Percentiles rank a stretch among this genome's conserved stretches.
Evolutionary conservation across 2,329 filamentous ascomycete species (phyloP).

Genomic region (Aphanocladium album): DNA sequence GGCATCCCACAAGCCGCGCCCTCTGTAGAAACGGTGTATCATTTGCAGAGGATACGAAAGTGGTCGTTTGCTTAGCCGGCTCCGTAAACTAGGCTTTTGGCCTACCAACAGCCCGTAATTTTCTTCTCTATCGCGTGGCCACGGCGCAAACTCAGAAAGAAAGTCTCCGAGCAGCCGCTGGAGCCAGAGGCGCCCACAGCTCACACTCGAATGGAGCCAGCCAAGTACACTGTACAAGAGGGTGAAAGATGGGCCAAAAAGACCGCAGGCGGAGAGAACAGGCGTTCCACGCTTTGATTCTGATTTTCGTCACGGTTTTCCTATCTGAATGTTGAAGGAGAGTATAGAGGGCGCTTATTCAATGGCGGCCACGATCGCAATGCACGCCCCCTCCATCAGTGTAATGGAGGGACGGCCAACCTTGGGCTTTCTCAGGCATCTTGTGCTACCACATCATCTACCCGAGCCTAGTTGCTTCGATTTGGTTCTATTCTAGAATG

Average conservation of each 20-base stretch:
- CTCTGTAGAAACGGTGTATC: neutral
- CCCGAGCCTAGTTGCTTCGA: no score
- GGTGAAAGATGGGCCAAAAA: neutral
- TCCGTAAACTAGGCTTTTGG: neutral
- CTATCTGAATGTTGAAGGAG: neutral
- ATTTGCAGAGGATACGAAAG: neutral
- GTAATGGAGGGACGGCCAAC: neutral
- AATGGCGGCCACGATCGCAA: neutral
- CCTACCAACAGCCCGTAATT: no score
- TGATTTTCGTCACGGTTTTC: neutral
- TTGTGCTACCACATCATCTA: constrained; percentile 4
- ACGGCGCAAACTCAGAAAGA: neutral
- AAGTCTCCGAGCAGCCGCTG: neutral
- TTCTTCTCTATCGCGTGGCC: no score
- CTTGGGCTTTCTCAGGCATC: no score
- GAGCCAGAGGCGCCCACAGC: neutral
- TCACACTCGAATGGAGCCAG: neutral
- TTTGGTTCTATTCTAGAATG: neutral
- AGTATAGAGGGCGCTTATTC: neutral
- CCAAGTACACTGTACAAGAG: neutral
- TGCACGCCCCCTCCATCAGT: neutral
- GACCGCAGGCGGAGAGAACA: neutral
- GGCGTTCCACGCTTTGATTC: neutral
- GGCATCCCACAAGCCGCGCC: neutral
- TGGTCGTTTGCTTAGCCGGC: neutral